These are phyloP conservation scores for Neofusicoccum ribis DNA, from an alignment of 2,329 filamentous ascomycete genomes.

Conservation along the genomic window DNA sequence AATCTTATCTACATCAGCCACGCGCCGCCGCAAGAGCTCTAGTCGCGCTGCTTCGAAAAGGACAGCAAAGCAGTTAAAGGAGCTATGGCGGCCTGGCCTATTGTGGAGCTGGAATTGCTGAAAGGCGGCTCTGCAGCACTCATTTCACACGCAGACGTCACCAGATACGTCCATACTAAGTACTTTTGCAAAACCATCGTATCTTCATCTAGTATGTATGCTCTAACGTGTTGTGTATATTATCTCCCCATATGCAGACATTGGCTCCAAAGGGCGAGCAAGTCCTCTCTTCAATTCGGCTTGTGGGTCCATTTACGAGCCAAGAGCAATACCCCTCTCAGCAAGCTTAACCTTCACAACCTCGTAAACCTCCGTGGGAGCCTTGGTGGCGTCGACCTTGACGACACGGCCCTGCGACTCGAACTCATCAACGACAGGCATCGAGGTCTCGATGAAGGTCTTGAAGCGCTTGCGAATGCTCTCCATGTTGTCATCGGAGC, in stretches of 20 bases:
- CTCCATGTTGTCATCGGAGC: slow-evolving; percentile 91
- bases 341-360: slow-evolving; percentile 52
- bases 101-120: too few species aligned
- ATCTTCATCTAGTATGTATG: background rate
- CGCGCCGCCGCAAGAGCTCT: background rate
- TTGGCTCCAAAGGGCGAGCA: background rate
- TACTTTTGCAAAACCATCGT: background rate
- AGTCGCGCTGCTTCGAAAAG: background rate
- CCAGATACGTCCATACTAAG: background rate
- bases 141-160: background rate
- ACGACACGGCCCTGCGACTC: slow-evolving; percentile 75
- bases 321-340: slow-evolving; percentile 40
- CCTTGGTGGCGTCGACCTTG: slow-evolving; percentile 70
- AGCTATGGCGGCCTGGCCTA: background rate
- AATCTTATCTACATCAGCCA: slow-evolving; percentile 12
- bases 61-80: background rate
- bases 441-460: slow-evolving; percentile 91
- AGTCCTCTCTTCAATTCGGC: background rate
- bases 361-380: slow-evolving; percentile 65
- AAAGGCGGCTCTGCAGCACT: too few species aligned
- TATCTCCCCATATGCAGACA: background rate
- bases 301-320: background rate
- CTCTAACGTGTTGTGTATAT: background rate
- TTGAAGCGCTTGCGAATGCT: slow-evolving; percentile 95
- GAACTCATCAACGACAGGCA: slow-evolving; percentile 92